Base-by-base conservation (phyloP, 2,329 filamentous ascomycete species). In the Pezicula radicicola region DNA sequence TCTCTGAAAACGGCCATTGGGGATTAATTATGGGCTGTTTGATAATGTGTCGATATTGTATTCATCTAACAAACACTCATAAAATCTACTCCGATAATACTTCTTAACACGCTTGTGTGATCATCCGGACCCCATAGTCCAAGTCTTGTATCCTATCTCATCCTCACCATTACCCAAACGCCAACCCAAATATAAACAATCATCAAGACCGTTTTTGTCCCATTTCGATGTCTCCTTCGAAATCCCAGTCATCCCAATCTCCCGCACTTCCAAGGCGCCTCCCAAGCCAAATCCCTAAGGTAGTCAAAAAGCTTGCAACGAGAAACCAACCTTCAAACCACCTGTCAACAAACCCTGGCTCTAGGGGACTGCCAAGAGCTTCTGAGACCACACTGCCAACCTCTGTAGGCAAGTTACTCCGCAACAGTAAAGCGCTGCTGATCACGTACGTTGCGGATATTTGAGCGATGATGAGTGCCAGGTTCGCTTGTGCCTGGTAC, bases 321-420 rank as follows among this genome's bases (percentile, higher is more conserved):
- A 96, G 69, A 67, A 95, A 96, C 85, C 90, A 93, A 7, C 83
- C 85, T 68, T 96, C 91, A 60, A 96, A 96, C 91, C 91, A 96
- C 28, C 81, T 77, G 63, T 95, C 85, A 5, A 89, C 87, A 62
- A 89, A 90, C 0, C 76, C 75, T 3, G 62, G 63, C 62, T 89
- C 86, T 8, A 95, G 75, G 15, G 89, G 88, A 18, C 88, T 88
- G 41, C 89, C 85, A 28, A 96, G 72, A 1, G 89, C 89, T 58
- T 91, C 88, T 3, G 84, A 85, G 3, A 95, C 88, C 2, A 88
- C 88, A 46, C 83, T 84, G 53, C 89, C 84, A 65, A 93, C 85
- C 66, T 92, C 88, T 36, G 76, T 77, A 0, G 91, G 91, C 58
- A 96, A 74, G 66, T 91, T 93, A 60, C 87, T 89, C 47, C 91